Evolutionary conservation across 805 yeast species (phyloP).

Genomic region (Sugiyamaella boreocaroliniensis): DNA sequence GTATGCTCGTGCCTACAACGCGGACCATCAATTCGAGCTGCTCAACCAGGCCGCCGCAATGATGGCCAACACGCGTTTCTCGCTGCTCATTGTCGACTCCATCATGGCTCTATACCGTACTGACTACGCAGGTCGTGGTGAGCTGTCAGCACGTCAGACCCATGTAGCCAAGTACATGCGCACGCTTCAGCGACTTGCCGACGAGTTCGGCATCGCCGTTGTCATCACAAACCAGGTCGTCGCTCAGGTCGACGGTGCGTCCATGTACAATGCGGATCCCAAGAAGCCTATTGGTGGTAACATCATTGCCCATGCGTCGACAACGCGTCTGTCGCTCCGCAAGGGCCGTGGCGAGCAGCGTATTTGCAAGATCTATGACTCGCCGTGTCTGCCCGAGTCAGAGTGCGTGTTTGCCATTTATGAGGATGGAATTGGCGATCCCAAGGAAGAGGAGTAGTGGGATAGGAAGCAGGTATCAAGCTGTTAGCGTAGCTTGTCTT

Average conservation of each 20-base stretch:
- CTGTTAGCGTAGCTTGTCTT: no score
- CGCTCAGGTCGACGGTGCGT: slow-evolving; percentile 89
- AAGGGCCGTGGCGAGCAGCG: slow-evolving; percentile 91
- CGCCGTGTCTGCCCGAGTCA: slow-evolving; percentile 93
- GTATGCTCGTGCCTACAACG: slow-evolving; percentile 93
- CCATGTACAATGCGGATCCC: slow-evolving; percentile 86
- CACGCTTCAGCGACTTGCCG: slow-evolving; percentile 85
- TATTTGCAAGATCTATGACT: slow-evolving; percentile 89
- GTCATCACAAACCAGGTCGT: slow-evolving; percentile 95
- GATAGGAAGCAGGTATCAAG: slow-evolving; percentile 1
- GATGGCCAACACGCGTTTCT: slow-evolving; percentile 93
- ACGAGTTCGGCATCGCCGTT: slow-evolving; percentile 96
- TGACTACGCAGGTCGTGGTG: slow-evolving; percentile 93
- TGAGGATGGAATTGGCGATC: slow-evolving; percentile 96
- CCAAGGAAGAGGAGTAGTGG: slow-evolving; percentile 66
- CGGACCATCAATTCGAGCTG: slow-evolving; percentile 88
- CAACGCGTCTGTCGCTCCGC: slow-evolving; percentile 82
- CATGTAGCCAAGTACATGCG: slow-evolving; percentile 93
- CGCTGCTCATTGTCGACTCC: slow-evolving; percentile 88
- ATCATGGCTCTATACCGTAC: slow-evolving; percentile 95
- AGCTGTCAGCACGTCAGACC: slow-evolving; percentile 86
- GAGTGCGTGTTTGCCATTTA: slow-evolving; percentile 94
- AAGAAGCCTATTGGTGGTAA: slow-evolving; percentile 98
- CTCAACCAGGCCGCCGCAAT: slow-evolving; percentile 85
- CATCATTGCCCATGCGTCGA: slow-evolving; percentile 93